Base-by-base conservation (phyloP, 768 basidiomycete species). In the Roridomyces roridus region DNA sequence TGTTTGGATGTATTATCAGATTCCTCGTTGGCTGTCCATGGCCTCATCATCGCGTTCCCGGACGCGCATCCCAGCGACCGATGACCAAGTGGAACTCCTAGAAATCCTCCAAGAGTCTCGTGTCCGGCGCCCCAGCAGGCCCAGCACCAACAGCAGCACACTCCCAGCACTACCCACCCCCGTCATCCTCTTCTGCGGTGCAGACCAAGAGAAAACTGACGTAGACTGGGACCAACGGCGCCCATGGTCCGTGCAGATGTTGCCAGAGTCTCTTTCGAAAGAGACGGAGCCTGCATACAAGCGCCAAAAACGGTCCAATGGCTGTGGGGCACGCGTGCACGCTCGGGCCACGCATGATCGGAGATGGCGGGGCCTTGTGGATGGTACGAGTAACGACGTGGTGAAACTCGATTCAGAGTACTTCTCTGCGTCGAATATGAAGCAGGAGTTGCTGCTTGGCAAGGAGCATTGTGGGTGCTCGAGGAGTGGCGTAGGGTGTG, bases 261-360 rank as follows among this genome's bases (percentile, higher is more conserved):
- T 63, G 21, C 61, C 61, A 2, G 53, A 55, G 24, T 51, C n/a
- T n/a, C n/a, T n/a, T n/a, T n/a, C 37, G 25, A 31, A 39, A n/a
- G 35, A 51, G 7, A 41, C 39, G 11, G 31, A 34, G 25, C 54
- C 59, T 17, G 34, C 57, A 15, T 52, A 57, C n/a, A 63, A 63
- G 50, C 61, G 61, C 37, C 61, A 59, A 21, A 49, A 39, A 35
- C 57, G 57, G 1, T 59, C 61, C 0, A 63, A 55, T 49, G 61
- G 61, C 41, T 63, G 61, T 18, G 61, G 57, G 23, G 42, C 57
- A 2, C 61, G 57, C 4, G 29, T 63, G 20, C 61, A 63, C 26
- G 31, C 40, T 2, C 29, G 40, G 0, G 61, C 61, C 2, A 18
- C 46, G 10, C 25, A 57, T 11, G 61, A 59, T 36, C 39, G 50